Evolutionary conservation across 1,139 yeast species (phyloP).

Genomic region (Pneumocystis carinii): DNA sequence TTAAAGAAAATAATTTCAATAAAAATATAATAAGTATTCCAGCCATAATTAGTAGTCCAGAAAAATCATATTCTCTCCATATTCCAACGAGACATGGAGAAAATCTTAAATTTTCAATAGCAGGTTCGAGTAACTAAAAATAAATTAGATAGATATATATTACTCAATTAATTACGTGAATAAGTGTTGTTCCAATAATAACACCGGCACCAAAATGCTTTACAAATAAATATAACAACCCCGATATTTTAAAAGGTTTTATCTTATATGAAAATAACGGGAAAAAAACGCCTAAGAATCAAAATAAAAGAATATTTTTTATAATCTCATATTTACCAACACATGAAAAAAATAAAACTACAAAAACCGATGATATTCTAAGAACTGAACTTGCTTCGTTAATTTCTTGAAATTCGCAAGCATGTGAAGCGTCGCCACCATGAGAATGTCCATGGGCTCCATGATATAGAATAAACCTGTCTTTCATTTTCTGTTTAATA

Average conservation of each 20-base stretch:
- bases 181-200: constrained; percentile 65
- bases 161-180: constrained; percentile 29
- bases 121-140: constrained; percentile 26
- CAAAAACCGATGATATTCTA: constrained; percentile 60
- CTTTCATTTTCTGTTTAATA: background rate
- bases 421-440: background rate
- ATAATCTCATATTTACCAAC: constrained; percentile 27
- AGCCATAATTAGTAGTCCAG: constrained; percentile 40
- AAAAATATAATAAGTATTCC: constrained; percentile 23
- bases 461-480: background rate
- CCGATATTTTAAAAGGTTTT: constrained; percentile 25
- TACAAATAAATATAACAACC: constrained; percentile 48
- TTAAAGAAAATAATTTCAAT: constrained; percentile 23
- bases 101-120: constrained; percentile 11
- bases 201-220: constrained; percentile 75
- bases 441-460: background rate
- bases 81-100: constrained; percentile 18
- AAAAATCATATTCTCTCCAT: constrained; percentile 12
- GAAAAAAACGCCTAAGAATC: constrained; percentile 20
- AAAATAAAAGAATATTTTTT: constrained; percentile 24
- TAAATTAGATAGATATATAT: background rate
- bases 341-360: constrained; percentile 42
- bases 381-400: constrained; percentile 42
- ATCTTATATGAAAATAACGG: constrained; percentile 15
- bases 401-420: constrained; percentile 23